Percentiles rank a stretch among this genome's conserved stretches.
Conservation (phyloP, 2,329 filamentous ascomycete genomes). For the Proliferodiscus dingleyae region DNA sequence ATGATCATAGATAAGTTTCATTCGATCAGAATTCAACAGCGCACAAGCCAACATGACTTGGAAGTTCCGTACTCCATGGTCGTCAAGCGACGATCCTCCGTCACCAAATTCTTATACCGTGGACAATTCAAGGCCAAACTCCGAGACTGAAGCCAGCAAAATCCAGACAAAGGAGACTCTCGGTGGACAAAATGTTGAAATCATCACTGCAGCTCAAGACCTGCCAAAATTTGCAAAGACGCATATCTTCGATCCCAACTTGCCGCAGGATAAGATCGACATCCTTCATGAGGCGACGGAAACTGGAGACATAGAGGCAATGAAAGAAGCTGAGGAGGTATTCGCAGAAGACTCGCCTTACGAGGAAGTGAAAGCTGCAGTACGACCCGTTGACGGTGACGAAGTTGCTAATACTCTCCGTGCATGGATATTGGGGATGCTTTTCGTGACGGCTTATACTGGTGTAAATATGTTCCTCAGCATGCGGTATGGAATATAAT, state of each 20-base stretch:
- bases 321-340: constrained; percentile 8
- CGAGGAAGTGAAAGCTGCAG: constrained; percentile 42
- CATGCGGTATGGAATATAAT: constrained; percentile 6
- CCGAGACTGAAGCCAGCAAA: not conserved
- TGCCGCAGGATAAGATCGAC: constrained; percentile 4
- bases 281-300: constrained; percentile 7
- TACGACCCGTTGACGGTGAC: constrained; percentile 59
- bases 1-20: not conserved
- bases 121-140: not conserved
- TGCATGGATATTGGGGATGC: constrained; percentile 55
- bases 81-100: not conserved
- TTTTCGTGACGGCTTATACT: constrained; percentile 27
- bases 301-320: constrained; percentile 4
- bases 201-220: constrained; percentile 1
- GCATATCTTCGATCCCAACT: constrained; percentile 12
- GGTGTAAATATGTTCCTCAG: constrained; percentile 13
- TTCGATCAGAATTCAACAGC: too few relatives aligned
- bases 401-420: constrained; percentile 61
- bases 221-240: constrained; percentile 8
- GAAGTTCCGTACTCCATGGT: not conserved
- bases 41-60: not conserved
- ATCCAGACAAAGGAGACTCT: constrained; percentile 6
- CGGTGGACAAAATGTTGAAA: not conserved
- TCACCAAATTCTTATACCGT: not conserved
- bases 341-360: constrained; percentile 17